phyloP scores from a whole-genome alignment of 2,329 filamentous ascomycete species.

The Colletotrichum magnum region DNA sequence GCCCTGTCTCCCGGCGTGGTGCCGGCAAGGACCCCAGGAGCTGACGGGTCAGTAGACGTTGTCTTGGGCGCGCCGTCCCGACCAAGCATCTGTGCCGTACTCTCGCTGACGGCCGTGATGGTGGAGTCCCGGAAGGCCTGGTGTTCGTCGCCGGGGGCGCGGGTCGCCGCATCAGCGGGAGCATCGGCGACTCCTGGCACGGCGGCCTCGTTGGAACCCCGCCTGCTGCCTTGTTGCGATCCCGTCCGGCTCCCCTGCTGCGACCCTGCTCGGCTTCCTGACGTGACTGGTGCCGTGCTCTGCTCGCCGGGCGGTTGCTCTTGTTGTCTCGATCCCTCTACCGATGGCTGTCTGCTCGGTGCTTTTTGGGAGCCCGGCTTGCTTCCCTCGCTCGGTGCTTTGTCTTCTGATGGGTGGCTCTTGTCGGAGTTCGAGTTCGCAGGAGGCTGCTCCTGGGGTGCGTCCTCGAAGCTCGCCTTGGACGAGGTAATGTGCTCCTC shows the following conservation, averaged over 20 bases:
- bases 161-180: conserved; percentile 3
- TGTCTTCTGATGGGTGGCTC: conserved; percentile 28
- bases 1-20: not conserved
- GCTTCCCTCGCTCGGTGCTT: conserved; percentile 19
- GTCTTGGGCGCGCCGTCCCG: conserved; percentile 32
- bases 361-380: conserved; percentile 21
- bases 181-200: conserved; percentile 33
- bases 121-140: conserved; percentile 36
- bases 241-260: conserved; percentile 6
- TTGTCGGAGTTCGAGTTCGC: conserved; percentile 13
- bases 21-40: conserved; percentile 27
- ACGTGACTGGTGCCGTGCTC: conserved; percentile 20
- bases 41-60: conserved; percentile 22
- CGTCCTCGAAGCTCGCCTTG: conserved; percentile 37
- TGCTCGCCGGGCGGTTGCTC: conserved; percentile 1
- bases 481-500: conserved; percentile 33
- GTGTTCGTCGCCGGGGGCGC: conserved; percentile 32
- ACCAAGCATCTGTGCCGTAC: conserved; percentile 32
- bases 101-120: conserved; percentile 36
- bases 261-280: conserved; percentile 9
- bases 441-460: conserved; percentile 29
- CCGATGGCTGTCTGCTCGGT: conserved; percentile 23
- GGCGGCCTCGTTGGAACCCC: conserved; percentile 23
- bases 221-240: conserved; percentile 26
- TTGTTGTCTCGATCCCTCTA: conserved; percentile 8